Evolutionary conservation across 2,329 filamentous ascomycete species (phyloP), one percentile per base, ranked within the genome.

Genomic region (Sclerotinia borealis): DNA sequence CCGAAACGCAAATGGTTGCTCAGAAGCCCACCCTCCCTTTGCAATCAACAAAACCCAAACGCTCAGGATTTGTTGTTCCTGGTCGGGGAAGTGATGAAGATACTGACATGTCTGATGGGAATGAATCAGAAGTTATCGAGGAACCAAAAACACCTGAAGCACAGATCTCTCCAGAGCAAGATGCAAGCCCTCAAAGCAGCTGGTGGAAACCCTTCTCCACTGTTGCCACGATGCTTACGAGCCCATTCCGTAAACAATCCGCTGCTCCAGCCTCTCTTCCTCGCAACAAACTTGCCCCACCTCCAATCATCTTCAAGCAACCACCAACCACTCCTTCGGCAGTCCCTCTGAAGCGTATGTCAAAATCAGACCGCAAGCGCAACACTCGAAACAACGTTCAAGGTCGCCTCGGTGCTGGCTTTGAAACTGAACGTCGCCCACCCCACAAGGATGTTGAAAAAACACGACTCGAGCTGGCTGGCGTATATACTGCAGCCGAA

Each of bases 341-440:
- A n/a, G 27, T 27, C 39, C 49, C 50, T 1, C 50, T 43, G 22
- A 61, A 49, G 17, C 39, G 36, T 19, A 36, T 36, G 31, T 41
- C 63, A 3, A 37, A 63, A 41, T 58, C 51, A 13, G 63, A 65
- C 19, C 63, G 63, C 17, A 63, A 63, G 27, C 51, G 59, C 36
- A 54, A n/a, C 6, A 27, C 8, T 4, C 25, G 52, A 31, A 51
- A 59, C 13, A 47, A 61, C 15, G 37, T 39, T 47, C 41, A 37
- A 10, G 49, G 59, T 22, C 59, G 59, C 4, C 27, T n/a, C n/a
- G 49, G 31, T 36, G 34, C 52, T 17, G 52, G 27, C 29, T 45
- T 56, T 11, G 45, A 59, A 55, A 54, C 63, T 6, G 59, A 59
- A 37, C 59, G 60, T 22, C 63, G 34, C 29, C 36, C 34, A 37